Evolutionary conservation across 306 rosid genomes (phyloP).

Genomic region (Prunus mongolica): DNA sequence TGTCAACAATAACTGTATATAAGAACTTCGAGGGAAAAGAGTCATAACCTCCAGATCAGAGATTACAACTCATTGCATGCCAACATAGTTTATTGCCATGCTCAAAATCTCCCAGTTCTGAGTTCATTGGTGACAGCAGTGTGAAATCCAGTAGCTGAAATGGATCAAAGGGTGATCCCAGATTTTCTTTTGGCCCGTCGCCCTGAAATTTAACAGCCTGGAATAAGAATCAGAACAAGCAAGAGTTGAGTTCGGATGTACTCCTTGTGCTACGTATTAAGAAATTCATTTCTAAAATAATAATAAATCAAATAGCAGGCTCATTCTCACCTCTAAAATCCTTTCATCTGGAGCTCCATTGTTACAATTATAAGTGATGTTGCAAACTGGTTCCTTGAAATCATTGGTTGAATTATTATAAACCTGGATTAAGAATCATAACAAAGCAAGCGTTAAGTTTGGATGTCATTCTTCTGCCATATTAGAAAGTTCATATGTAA

Average conservation of each 20-base stretch:
- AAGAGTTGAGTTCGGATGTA: not conserved
- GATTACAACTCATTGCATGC: not conserved
- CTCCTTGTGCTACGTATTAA: not conserved
- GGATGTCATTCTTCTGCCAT: not conserved
- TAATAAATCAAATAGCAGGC: constrained; percentile 2
- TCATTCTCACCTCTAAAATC: constrained; percentile 22
- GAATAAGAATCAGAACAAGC: constrained; percentile 16
- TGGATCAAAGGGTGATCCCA: not conserved
- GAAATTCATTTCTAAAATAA: not conserved
- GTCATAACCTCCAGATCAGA: constrained; percentile 3
- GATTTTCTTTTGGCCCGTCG: not conserved
- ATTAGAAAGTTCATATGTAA: not conserved
- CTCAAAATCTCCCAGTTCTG: not conserved
- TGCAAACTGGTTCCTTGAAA: not conserved
- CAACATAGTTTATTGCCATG: constrained; percentile 15
- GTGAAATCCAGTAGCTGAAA: not conserved
- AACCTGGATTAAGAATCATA: too few relatives aligned
- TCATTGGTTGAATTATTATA: not conserved
- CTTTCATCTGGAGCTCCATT: not conserved
- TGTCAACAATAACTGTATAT: not conserved
- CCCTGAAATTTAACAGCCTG: constrained; percentile 7
- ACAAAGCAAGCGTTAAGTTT: not conserved
- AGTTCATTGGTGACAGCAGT: not conserved
- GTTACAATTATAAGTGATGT: not conserved
- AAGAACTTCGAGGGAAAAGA: constrained; percentile 10